Evolutionary conservation across 2,329 filamentous ascomycete genomes (phyloP).

Genomic region (Fusarium coffeatum): DNA sequence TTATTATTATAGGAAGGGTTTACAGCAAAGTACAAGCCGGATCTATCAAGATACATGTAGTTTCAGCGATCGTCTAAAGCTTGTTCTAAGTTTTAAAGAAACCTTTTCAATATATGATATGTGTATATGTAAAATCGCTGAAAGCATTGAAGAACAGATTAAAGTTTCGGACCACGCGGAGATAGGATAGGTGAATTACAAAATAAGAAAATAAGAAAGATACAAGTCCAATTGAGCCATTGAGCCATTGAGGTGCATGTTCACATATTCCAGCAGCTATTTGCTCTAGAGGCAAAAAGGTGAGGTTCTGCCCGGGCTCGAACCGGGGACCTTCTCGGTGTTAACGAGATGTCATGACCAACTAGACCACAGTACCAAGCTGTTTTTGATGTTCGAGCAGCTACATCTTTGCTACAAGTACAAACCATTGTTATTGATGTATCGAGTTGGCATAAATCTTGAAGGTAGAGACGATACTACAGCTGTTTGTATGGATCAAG

Average conservation of each 20-base stretch:
- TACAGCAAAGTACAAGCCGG: background rate
- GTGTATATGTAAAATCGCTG: background rate
- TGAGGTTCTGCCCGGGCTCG: background rate
- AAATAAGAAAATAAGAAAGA: too few relatives aligned
- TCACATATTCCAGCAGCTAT: too few relatives aligned
- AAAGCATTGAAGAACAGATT: too few relatives aligned
- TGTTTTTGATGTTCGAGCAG: background rate
- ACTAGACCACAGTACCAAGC: background rate
- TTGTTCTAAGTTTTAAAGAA: background rate
- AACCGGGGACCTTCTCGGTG: background rate
- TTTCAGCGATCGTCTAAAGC: background rate
- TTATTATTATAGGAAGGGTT: fast-evolving
- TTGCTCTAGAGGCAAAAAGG: background rate
- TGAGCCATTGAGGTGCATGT: too few relatives aligned
- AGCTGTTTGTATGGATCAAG: background rate
- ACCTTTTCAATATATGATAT: background rate
- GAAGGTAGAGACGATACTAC: background rate
- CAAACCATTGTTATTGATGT: fast-evolving
- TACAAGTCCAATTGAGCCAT: background rate
- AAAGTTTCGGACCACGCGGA: background rate
- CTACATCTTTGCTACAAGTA: background rate
- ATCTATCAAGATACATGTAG: background rate
- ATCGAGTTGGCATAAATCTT: background rate
- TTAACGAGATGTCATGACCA: background rate
- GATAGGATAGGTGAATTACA: background rate